These are phyloP conservation scores for Erysimum pusillum DNA, from an alignment of 441 rosid species.

Conservation along the genomic window DNA sequence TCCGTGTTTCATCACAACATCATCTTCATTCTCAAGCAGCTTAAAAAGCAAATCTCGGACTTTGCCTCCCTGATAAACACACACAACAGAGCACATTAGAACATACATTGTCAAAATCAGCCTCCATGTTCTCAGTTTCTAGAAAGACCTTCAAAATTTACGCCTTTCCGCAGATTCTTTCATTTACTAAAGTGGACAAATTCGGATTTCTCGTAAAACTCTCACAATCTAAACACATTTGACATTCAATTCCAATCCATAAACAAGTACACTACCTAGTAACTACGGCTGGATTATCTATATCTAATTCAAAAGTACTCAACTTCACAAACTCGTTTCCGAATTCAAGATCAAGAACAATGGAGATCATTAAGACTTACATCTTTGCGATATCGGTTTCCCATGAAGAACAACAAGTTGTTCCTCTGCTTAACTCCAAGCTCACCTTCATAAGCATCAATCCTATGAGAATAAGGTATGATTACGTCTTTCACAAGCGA, in stretches of 20 bases:
- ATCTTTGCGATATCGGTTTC: conserved; percentile 83
- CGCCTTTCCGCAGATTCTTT: not conserved
- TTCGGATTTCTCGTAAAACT: not conserved
- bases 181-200: not conserved
- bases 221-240: not conserved
- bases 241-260: conserved; percentile 14
- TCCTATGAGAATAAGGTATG: conserved; percentile 79
- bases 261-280: conserved; percentile 12
- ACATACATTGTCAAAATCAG: not conserved
- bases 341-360: conserved; percentile 9
- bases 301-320: conserved; percentile 1
- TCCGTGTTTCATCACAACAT: conserved; percentile 78
- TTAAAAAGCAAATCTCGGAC: conserved; percentile 79
- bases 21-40: conserved; percentile 72
- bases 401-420: conserved; percentile 84
- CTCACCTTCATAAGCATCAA: conserved; percentile 68
- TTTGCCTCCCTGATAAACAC: conserved; percentile 67
- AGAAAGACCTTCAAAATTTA: not conserved
- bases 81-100: conserved; percentile 20
- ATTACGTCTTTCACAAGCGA: conserved; percentile 87
- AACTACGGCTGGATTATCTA: not conserved
- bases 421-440: conserved; percentile 63
- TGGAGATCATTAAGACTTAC: conserved; percentile 48
- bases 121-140: not conserved
- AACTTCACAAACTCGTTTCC: not conserved